Evolutionary conservation across 176 grass and related monocot species (phyloP).

Genomic region (Saccharum officinarum): DNA sequence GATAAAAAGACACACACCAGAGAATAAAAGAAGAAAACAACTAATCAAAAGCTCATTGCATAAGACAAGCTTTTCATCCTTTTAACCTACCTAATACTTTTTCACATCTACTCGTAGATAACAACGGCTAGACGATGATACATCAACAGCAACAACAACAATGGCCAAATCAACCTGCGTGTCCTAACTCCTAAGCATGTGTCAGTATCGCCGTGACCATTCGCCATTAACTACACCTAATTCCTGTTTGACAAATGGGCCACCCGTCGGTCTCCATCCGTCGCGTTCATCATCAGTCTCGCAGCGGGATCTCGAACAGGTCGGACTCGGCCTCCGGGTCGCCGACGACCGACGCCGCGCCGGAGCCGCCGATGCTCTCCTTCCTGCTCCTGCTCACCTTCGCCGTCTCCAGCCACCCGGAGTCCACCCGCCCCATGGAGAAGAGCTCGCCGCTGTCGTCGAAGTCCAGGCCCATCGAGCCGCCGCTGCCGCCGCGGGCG

Average conservation of each 20-base stretch:
- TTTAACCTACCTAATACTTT: conserved; percentile 20
- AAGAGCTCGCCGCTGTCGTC: conserved; percentile 96
- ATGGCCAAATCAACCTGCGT: conserved; percentile 5
- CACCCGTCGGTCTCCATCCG: conserved; percentile 23
- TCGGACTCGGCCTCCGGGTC: conserved; percentile 79
- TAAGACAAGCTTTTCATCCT: conserved; percentile 39
- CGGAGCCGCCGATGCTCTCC: conserved; percentile 33
- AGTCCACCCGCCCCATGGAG: conserved; percentile 85
- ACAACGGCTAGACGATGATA: conserved; percentile 8
- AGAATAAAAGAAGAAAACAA: neutral
- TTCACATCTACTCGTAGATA: conserved; percentile 24
- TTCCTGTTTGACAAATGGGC: conserved; percentile 39
- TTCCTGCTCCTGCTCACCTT: conserved; percentile 52
- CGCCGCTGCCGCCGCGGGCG: neutral
- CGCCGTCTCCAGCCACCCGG: conserved; percentile 50
- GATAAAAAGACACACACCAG: neutral
- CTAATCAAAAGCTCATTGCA: conserved; percentile 26
- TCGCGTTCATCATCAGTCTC: conserved; percentile 24
- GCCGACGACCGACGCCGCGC: neutral
- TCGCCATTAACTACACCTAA: conserved; percentile 44
- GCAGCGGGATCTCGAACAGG: conserved; percentile 89
- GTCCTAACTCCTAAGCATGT: conserved; percentile 43
- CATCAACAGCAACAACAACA: neutral
- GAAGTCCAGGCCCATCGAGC: conserved; percentile 35
- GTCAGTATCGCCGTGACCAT: conserved; percentile 40